Conservation (phyloP, 2,329 filamentous ascomycete species). For the Macrophomina pseudophaseolina region DNA sequence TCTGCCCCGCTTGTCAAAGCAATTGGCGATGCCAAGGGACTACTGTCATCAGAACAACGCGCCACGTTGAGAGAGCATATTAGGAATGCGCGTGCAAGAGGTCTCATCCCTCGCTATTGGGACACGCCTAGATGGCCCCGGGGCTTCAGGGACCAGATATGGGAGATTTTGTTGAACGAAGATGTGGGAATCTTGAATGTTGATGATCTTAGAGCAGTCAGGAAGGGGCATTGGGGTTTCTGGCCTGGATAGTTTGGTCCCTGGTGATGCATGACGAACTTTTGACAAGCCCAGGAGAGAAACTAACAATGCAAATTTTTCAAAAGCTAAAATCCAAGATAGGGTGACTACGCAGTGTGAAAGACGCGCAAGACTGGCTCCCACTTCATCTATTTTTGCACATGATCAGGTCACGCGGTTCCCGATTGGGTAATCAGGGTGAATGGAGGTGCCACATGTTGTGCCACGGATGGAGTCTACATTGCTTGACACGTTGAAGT, state of each 20-base stretch:
- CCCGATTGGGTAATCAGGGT: neutral
- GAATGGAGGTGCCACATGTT: neutral
- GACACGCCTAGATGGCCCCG: conserved; percentile 35
- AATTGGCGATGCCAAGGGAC: conserved; percentile 30
- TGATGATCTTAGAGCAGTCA: conserved; percentile 28
- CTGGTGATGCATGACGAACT: neutral
- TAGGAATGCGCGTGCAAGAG: conserved; percentile 32
- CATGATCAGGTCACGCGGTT: neutral
- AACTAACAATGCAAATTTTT: no score
- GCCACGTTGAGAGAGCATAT: conserved; percentile 33
- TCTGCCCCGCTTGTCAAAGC: conserved; percentile 34
- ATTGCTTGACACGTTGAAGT: no score
- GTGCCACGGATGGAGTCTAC: no score
- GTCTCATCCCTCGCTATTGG: conserved; percentile 36
- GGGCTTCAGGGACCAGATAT: conserved; percentile 33
- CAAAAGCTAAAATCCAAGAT: no score
- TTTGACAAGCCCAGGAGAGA: no score
- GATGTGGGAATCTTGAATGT: conserved; percentile 35
- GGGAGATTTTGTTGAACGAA: conserved; percentile 31
- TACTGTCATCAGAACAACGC: neutral
- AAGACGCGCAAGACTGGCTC: no score
- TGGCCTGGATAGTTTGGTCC: neutral
- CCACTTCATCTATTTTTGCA: neutral
- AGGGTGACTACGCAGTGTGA: no score
- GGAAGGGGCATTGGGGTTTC: neutral